These are phyloP conservation scores for Fibroporia radiculosa DNA, from an alignment of 768 basidiomycete genomes.

Conservation along the genomic window DNA sequence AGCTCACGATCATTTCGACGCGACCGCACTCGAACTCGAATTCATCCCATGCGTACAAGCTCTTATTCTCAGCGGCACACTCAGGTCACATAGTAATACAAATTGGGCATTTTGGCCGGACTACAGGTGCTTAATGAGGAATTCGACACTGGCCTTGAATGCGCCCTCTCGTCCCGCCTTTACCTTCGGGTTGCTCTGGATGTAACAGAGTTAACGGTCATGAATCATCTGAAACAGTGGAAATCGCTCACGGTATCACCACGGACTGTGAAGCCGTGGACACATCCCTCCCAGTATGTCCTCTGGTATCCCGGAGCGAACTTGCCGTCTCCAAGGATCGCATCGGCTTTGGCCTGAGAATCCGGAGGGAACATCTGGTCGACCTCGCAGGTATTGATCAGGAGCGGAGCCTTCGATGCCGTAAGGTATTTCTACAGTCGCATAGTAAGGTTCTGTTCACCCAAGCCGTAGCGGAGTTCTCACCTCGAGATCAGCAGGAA, in stretches of 20 bases:
- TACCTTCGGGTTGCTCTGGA: slow-evolving; percentile 33
- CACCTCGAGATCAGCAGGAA: slow-evolving; percentile 33
- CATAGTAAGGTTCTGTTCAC: neutral
- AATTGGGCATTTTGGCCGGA: too few species aligned
- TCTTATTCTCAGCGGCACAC: too few species aligned
- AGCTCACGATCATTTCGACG: too few species aligned
- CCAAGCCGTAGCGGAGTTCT: neutral
- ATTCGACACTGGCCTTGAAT: slow-evolving; percentile 48
- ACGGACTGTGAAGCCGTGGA: slow-evolving; percentile 33
- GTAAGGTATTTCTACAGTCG: slow-evolving; percentile 24
- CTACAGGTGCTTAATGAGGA: slow-evolving; percentile 33
- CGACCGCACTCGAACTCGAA: too few species aligned
- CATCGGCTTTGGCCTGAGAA: slow-evolving; percentile 26
- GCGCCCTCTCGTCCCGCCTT: slow-evolving; percentile 60
- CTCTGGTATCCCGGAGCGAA: slow-evolving; percentile 32
- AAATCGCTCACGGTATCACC: slow-evolving; percentile 27
- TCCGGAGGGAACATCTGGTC: slow-evolving; percentile 28
- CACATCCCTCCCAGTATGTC: slow-evolving; percentile 24
- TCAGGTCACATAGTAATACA: too few species aligned
- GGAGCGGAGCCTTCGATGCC: slow-evolving; percentile 30
- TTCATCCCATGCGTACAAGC: too few species aligned
- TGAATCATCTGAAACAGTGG: slow-evolving; percentile 29
- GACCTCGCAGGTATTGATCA: slow-evolving; percentile 34
- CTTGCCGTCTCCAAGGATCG: slow-evolving; percentile 31
- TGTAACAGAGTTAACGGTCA: neutral